Conservation (phyloP, 441 rosid genomes). For the Gossypium armourianum region DNA sequence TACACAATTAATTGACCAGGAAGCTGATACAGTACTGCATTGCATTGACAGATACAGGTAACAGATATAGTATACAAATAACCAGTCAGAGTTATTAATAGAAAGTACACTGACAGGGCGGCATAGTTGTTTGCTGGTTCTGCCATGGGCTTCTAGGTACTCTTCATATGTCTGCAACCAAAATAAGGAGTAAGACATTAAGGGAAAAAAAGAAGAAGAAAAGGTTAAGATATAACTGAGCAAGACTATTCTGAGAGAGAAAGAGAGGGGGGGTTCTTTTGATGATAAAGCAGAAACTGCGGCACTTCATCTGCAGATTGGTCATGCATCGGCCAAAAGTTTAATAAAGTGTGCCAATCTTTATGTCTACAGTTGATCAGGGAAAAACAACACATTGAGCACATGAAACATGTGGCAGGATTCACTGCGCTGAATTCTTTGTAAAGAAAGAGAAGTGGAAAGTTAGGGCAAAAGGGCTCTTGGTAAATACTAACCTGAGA, state of each 20-base stretch:
- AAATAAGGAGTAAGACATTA: slow-evolving; percentile 16
- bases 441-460: neutral
- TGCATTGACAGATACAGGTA: neutral
- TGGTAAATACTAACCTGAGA: neutral
- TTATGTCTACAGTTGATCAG: neutral
- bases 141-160: slow-evolving; percentile 71
- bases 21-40: neutral
- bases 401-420: neutral
- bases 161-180: slow-evolving; percentile 82
- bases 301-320: neutral
- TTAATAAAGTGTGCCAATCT: slow-evolving; percentile 1
- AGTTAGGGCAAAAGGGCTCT: neutral
- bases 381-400: neutral
- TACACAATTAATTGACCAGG: slow-evolving; percentile 1
- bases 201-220: neutral
- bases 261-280: neutral
- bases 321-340: neutral
- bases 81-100: neutral
- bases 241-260: no score
- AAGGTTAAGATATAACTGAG: neutral
- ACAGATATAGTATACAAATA: neutral
- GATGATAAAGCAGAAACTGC: no score
- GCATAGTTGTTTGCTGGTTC: slow-evolving; percentile 48
- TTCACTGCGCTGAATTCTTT: neutral
- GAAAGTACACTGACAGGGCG: slow-evolving; percentile 48